Base-by-base conservation (phyloP, 352 stramenopile species). In the Elongisporangium anandrum region DNA sequence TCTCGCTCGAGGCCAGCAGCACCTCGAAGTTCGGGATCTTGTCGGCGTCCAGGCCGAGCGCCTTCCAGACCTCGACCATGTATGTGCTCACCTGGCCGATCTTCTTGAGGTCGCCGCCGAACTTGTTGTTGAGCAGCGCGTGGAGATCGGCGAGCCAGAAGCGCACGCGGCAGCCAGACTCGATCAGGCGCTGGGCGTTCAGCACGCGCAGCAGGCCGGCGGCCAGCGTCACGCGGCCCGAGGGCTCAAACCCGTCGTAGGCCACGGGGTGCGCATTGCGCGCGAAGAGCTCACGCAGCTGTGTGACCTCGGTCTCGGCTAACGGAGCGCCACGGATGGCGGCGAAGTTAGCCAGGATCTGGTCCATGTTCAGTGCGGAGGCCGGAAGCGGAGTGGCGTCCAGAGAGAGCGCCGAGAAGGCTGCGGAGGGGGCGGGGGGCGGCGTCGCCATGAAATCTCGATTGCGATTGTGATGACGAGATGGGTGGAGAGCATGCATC, bases 41-140 rank as follows among this genome's bases (percentile, higher is more conserved):
- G 21, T 79, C 73, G 3, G 70, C 77, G 73, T 99, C 88, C 83
- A 99, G 98, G 1, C 97, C 97, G 26, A 97, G 91, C 54, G 97
- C 97, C 70, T 98, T 99, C 97, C 97, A 99, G 22, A 99, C 97
- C 64, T 99, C 95, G 52, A 99, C 96, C 73, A 99, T 96, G 82
- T 99, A 99, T 29, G 89, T 68, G 19, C 81, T 88, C 20, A 98
- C 88, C 39, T 72, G 94, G 60, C 92, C 82, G 61, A 99, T 98
- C 81, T 99, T 99, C 67, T 98, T 96, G 8, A 98, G 75, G 73
- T 99, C 96, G 52, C 96, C 96, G 56, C 96, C 96, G 82, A 99
- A 99, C 81, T 99, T 99, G 82, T 99, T 98, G 77, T 99, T 99
- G 76, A 99, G 97, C 61, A 99, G 81, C 21, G 97, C 97, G 80